Base-by-base conservation (phyloP, 768 basidiomycete species). In the Tylopilus subfusipes region DNA sequence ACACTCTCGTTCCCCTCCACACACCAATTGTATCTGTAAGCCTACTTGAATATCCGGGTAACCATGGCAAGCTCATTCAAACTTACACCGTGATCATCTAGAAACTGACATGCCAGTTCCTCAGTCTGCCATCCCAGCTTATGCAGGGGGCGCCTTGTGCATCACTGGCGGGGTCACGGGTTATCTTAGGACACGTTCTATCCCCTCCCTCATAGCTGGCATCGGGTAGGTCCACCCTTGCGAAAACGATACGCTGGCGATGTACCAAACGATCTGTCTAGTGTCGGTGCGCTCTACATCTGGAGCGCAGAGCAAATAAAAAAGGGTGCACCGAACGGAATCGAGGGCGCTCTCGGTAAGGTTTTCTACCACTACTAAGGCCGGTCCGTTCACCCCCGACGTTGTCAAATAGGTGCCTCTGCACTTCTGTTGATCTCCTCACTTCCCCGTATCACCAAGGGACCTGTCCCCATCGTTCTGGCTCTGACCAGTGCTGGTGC, bases 201-300 rank as follows among this genome's bases (percentile, higher is more conserved):
- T 93, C 29, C 92, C 91, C 7, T 93, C 92, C 13, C 68, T 93
- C 39, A 82, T 93, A 19, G 91, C 91, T 53, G 91, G 91, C 36
- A 80, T 90, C 42, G 78, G 85, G 90, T 92, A 62, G 40, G 83
- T 68, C 47, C 50, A 34, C 5, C 14, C 29, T 13, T 18, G 12
- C 14, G 3, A n/a, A n/a, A n/a, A n/a, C n/a, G n/a, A n/a, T n/a
- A n/a, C 22, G 7, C 33, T 21, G 24, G 29, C 14, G 24, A 16
- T 33, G 54, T 58, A 55, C 48, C 19, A 42, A n/a, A 7, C 19
- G 13, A 22, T 42, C 27, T 30, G 57, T 54, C 19, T 30, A 90
- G 89, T 61, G 89, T 93, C 43, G 91, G 90, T 55, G 73, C 81
- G 18, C 76, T 91, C 45, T 93, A 88, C 70, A 76, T 91, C 24